Evolutionary conservation across 2,329 filamentous ascomycete species (phyloP), one percentile per base, ranked within the genome.

Genomic region (Aspergillus sp.): DNA sequence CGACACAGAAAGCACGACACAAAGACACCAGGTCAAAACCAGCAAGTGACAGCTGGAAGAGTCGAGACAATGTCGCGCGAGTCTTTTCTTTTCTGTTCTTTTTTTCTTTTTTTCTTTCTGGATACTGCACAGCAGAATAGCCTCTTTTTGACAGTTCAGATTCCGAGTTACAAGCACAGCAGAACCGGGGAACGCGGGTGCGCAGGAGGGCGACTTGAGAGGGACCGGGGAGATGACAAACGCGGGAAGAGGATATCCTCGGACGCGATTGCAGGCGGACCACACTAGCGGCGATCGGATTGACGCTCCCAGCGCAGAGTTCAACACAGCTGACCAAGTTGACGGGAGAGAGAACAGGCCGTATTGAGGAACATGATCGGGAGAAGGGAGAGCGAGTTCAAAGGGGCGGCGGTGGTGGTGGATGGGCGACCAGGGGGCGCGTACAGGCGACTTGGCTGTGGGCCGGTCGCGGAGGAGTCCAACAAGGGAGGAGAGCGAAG

Each of bases 51-150:
- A 42, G 37, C 41, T 45, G 34, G 19, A 22, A 22, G 19, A 22
- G 6, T 22, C 6, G 10, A 6, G 19, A 22, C n/a, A n/a, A n/a
- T n/a, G n/a, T n/a, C n/a, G n/a, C n/a, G n/a, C n/a, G n/a, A n/a
- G n/a, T 27, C 10, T 27, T 11, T 19, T 33, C 27, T 27, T 33
- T 29, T 14, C 15, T 19, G 15, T 29, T 36, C 34, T 35, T 33
- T 39, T 39, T 31, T 37, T 15, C 7, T 26, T 39, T 22, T 27
- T 28, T 16, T 30, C 40, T 33, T 19, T 24, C 27, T 33, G 29
- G 34, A 33, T 40, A 39, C 53, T 56, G 52, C 53, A 37, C 52
- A 46, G 53, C 52, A 55, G 45, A 46, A 39, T 35, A 37, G 35
- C 30, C 35, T 40, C 30, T 37, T 29, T 42, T 40, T 35, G 29